phyloP scores from a whole-genome alignment of 306 rosid genomes.

The Potentilla sterilis region DNA sequence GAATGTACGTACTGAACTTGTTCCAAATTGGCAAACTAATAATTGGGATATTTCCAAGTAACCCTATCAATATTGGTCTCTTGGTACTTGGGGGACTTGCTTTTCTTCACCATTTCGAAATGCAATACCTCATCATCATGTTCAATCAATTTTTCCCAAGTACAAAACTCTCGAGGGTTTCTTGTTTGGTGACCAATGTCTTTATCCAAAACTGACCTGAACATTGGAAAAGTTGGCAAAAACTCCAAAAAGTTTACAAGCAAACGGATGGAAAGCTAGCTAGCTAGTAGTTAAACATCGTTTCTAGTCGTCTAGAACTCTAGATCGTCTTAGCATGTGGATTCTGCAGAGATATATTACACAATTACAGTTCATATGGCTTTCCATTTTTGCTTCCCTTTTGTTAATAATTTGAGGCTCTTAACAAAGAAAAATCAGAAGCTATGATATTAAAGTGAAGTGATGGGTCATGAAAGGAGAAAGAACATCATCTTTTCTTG shows the following conservation, averaged over 20 bases:
- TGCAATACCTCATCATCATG: not conserved
- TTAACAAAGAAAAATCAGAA: not conserved
- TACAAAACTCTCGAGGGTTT: not conserved
- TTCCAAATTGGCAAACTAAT: not conserved
- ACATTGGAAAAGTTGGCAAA: not conserved
- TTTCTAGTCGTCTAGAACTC: not conserved
- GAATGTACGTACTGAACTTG: not conserved
- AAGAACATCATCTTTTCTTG: slow-evolving; percentile 7
- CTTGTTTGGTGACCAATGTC: slow-evolving; percentile 1
- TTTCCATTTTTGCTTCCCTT: not conserved
- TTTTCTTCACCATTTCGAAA: not conserved
- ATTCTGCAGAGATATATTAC: not conserved
- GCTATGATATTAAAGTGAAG: slow-evolving; percentile 9
- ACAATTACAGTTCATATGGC: not conserved
- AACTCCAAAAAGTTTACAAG: not conserved
- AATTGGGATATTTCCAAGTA: not conserved
- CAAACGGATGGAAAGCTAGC: slow-evolving; percentile 17
- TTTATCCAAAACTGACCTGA: not conserved
- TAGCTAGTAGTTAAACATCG: slow-evolving; percentile 10
- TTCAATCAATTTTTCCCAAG: not conserved
- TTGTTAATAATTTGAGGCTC: not conserved
- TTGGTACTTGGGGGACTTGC: not conserved
- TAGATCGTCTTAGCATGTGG: slow-evolving; percentile 8
- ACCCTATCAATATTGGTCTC: not conserved
- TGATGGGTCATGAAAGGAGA: not conserved